phyloP scores from a whole-genome alignment of 441 rosid genomes.

The Arabidopsis lyrata region DNA sequence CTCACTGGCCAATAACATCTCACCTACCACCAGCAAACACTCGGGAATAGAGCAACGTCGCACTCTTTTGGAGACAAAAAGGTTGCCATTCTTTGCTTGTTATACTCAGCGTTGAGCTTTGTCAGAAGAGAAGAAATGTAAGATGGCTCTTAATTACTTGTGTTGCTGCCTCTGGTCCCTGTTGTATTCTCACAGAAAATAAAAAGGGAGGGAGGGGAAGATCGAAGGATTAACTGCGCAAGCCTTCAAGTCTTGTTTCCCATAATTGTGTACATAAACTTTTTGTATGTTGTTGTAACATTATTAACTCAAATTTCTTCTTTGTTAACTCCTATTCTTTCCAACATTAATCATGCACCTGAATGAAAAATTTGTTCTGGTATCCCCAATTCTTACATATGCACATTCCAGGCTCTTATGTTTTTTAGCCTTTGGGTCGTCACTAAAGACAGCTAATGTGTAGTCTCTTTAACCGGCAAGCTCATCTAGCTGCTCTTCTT shows the following conservation, averaged over 20 bases:
- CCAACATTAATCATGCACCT: conserved; percentile 33
- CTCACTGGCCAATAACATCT: conserved; percentile 43
- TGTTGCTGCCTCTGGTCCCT: conserved; percentile 22
- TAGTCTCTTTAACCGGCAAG: conserved; percentile 48
- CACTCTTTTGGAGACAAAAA: conserved; percentile 32
- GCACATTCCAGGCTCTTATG: conserved; percentile 24
- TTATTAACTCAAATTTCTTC: conserved; percentile 37
- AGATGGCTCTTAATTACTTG: conserved; percentile 22
- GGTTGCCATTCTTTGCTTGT: conserved; percentile 36
- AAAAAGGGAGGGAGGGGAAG: conserved; percentile 3
- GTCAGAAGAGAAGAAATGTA: conserved; percentile 28
- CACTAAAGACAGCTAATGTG: conserved; percentile 20
- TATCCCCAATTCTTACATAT: conserved; percentile 20
- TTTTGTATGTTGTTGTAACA: conserved; percentile 44
- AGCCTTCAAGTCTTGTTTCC: not conserved
- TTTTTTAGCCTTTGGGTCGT: conserved; percentile 4
- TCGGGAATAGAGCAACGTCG: conserved; percentile 20
- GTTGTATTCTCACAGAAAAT: conserved; percentile 27
- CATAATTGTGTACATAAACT: conserved; percentile 35
- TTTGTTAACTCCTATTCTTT: conserved; percentile 40
- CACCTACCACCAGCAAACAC: conserved; percentile 2
- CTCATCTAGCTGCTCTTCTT: conserved; percentile 47
- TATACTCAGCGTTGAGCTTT: conserved; percentile 32
- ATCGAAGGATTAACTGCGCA: conserved; percentile 24
- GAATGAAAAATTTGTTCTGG: conserved; percentile 32